phyloP scores from a whole-genome alignment of 371 early-diverging fungal species.

The Funneliformis caledonium region DNA sequence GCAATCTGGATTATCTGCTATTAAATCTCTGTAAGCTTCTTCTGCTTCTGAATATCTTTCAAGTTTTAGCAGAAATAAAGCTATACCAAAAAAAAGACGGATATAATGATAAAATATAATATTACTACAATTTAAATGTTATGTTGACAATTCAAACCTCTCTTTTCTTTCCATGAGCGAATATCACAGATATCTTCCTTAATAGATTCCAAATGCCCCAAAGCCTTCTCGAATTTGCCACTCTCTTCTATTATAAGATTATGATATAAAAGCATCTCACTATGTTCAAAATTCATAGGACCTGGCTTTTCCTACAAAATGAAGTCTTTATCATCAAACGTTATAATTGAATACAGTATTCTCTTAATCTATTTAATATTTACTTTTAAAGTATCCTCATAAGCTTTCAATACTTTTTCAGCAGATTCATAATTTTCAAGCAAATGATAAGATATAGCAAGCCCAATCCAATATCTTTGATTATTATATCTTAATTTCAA shows the following conservation, averaged over 20 bases:
- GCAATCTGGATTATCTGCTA: conserved; percentile 84
- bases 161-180: conserved; percentile 74
- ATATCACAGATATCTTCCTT: conserved; percentile 75
- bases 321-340: not conserved
- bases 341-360: not conserved
- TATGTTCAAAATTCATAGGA: conserved; percentile 68
- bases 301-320: conserved; percentile 20
- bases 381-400: conserved; percentile 76
- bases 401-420: conserved; percentile 68
- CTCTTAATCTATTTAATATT: not conserved
- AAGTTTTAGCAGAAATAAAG: conserved; percentile 65
- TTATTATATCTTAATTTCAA: conserved; percentile 72
- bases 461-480: conserved; percentile 82
- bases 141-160: conserved; percentile 41
- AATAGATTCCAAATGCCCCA: conserved; percentile 76
- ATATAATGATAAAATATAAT: not conserved
- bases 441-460: conserved; percentile 87
- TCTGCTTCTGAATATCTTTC: conserved; percentile 77
- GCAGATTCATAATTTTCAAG: conserved; percentile 77
- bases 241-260: conserved; percentile 78
- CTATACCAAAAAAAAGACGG: conserved; percentile 25
- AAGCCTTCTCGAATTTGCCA: conserved; percentile 75
- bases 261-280: conserved; percentile 80
- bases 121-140: not conserved
- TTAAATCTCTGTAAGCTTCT: conserved; percentile 69